These are phyloP conservation scores for Lentinula novae-zelandiae DNA, from an alignment of 1,284 basidiomycete species.

Conservation along the genomic window DNA sequence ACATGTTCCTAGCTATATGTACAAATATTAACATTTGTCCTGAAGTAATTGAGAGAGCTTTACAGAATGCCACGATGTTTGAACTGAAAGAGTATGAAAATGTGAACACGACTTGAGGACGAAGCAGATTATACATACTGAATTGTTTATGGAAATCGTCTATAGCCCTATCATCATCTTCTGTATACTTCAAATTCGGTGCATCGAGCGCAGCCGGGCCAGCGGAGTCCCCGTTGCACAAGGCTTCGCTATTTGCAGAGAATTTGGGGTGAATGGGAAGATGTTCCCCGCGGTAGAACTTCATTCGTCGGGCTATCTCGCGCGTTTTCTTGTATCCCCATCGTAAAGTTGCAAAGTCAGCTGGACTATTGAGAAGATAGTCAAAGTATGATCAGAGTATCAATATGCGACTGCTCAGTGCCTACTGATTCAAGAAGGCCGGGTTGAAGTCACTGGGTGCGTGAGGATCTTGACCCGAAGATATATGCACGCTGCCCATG, in stretches of 20 bases:
- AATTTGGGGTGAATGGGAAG: constrained; percentile 36
- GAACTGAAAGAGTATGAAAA: constrained; percentile 19
- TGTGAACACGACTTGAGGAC: no score
- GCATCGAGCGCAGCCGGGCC: constrained; percentile 28
- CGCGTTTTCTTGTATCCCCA: constrained; percentile 40
- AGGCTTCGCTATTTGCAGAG: constrained; percentile 30
- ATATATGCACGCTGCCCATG: constrained; percentile 12
- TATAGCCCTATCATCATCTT: constrained; percentile 36
- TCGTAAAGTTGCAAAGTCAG: constrained; percentile 13
- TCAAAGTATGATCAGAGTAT: not conserved
- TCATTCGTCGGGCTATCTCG: constrained; percentile 45
- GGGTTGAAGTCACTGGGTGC: constrained; percentile 12
- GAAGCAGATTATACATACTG: constrained; percentile 18
- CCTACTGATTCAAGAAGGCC: constrained; percentile 11
- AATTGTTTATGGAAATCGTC: constrained; percentile 26
- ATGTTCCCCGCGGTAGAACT: constrained; percentile 40
- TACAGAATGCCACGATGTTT: constrained; percentile 35
- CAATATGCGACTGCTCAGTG: not conserved
- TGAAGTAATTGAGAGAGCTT: constrained; percentile 10
- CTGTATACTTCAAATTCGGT: constrained; percentile 34
- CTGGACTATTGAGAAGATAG: not conserved
- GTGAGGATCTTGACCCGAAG: constrained; percentile 10
- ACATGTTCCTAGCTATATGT: constrained; percentile 42
- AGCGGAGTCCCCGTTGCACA: constrained; percentile 18
- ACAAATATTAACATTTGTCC: not conserved